Conservation (phyloP, 805 yeast genomes). For the Clavispora asparagi region DNA sequence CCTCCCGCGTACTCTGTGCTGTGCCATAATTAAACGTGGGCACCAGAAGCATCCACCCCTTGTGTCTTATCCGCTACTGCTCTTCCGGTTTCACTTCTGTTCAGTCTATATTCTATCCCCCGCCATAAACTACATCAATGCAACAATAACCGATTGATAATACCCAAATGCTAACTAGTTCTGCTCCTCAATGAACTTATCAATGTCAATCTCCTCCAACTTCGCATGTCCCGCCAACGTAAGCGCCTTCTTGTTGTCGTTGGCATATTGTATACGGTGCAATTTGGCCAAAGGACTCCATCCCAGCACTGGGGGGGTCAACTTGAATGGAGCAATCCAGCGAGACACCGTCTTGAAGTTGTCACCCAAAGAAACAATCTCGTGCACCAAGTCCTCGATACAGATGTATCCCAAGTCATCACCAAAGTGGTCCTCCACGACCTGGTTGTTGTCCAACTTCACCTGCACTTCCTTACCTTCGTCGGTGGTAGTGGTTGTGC, state of each 20-base stretch:
- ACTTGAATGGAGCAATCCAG: constrained; percentile 66
- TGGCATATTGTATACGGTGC: constrained; percentile 54
- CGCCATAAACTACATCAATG: neutral
- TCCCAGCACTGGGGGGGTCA: constrained; percentile 67
- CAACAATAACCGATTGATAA: neutral
- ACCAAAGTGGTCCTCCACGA: constrained; percentile 68
- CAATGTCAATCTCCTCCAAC: constrained; percentile 68
- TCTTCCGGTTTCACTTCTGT: no score
- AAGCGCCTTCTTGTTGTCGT: constrained; percentile 43
- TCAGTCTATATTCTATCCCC: no score
- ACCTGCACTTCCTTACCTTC: constrained; percentile 24
- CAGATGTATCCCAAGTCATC: constrained; percentile 60
- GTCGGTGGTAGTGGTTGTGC: constrained; percentile 36
- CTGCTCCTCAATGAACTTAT: constrained; percentile 60
- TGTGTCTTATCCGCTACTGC: no score
- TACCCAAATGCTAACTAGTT: constrained; percentile 31
- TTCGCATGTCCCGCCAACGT: constrained; percentile 63
- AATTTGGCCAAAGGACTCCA: constrained; percentile 70
- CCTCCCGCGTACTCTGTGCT: no score
- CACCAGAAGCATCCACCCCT: no score
- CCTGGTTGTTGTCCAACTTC: constrained; percentile 66
- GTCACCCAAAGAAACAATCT: constrained; percentile 58
- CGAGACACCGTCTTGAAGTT: constrained; percentile 54
- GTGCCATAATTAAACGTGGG: no score
- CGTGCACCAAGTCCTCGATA: constrained; percentile 76